Conservation (phyloP, 306 rosid genomes). For the Mimosa pudica region DNA sequence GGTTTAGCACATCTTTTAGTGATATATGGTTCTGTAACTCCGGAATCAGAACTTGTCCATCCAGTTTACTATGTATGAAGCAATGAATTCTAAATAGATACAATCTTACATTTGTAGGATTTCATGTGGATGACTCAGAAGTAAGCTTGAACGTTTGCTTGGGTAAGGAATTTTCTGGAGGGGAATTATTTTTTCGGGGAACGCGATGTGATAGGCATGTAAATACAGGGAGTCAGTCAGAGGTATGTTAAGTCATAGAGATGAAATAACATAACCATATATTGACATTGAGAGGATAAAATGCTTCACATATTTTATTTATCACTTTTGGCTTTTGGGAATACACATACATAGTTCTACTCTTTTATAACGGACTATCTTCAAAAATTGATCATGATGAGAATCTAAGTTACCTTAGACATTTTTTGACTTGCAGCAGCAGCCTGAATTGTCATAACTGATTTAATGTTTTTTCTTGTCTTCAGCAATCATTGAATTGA, state of each 20-base stretch:
- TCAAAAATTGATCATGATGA: constrained; percentile 2
- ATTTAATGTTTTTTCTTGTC: constrained; percentile 14
- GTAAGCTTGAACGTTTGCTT: constrained; percentile 64
- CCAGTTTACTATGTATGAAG: constrained; percentile 10
- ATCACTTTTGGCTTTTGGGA: not conserved
- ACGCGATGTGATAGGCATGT: constrained; percentile 62
- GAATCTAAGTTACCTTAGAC: constrained; percentile 12
- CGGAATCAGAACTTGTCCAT: not conserved
- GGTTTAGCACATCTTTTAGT: constrained; percentile 16
- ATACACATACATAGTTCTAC: constrained; percentile 1
- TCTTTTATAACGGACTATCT: not conserved
- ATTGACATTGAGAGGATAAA: constrained; percentile 22
- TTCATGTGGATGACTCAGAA: constrained; percentile 71
- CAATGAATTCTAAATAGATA: constrained; percentile 26
- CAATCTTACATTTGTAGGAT: constrained; percentile 49
- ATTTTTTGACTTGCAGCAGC: constrained; percentile 17
- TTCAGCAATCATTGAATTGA: constrained; percentile 5
- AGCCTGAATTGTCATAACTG: not conserved
- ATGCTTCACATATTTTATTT: constrained; percentile 17
- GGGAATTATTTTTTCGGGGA: constrained; percentile 63
- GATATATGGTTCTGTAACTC: constrained; percentile 23
- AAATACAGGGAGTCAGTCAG: constrained; percentile 51
- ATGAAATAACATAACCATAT: constrained; percentile 23
- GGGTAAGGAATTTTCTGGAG: constrained; percentile 67
- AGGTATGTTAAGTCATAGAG: constrained; percentile 42